Base-by-base conservation (phyloP, 192 early-diverging fungal species). In the Kappamyces sp. region DNA sequence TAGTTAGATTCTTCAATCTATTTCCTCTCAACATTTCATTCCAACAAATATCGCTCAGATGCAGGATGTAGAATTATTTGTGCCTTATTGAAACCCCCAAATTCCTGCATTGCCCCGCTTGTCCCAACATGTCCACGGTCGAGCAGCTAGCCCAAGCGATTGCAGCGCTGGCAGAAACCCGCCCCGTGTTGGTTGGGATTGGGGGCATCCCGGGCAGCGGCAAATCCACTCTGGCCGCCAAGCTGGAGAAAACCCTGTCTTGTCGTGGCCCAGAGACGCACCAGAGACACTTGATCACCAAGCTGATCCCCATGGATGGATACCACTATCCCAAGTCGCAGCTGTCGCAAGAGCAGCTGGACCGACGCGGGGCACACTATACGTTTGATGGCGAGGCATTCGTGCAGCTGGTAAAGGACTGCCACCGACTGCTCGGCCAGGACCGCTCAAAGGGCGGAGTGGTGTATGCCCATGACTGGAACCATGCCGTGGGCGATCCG, bases 271-370 rank as follows among this genome's bases (percentile, higher is more conserved):
- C 22, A 22, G 22, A 22, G 22, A 22, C 22, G 22, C 22, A 22
- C 22, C 22, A 22, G 22, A 22, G 22, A 22, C 22, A 22, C 22
- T 8, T 49, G 5, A 1, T 31, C 29, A 31, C 48, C 9, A 32
- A 31, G 9, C 9, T 49, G 29, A 8, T 49, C 34, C 48, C 9
- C 9, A 49, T 49, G 48, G 48, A 49, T 49, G 48, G 48, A 29
- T 49, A 7, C 31, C 48, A 49, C 31, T 49, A 49, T 49, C 4
- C 48, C 29, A 5, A n/a, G 9, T 14, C 8, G 42, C 42, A 43
- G 14, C 42, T 43, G 8, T 43, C 42, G 14, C 42, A 43, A 43
- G 8, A 11, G 9, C 9, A 9, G 14, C 9, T 43, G 14, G 42
- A 9, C 9, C 8, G 42, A 14, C 8, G 42, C 8, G 42, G 42